Conservation (phyloP, 768 basidiomycete species). For the Rickenella mellea region DNA sequence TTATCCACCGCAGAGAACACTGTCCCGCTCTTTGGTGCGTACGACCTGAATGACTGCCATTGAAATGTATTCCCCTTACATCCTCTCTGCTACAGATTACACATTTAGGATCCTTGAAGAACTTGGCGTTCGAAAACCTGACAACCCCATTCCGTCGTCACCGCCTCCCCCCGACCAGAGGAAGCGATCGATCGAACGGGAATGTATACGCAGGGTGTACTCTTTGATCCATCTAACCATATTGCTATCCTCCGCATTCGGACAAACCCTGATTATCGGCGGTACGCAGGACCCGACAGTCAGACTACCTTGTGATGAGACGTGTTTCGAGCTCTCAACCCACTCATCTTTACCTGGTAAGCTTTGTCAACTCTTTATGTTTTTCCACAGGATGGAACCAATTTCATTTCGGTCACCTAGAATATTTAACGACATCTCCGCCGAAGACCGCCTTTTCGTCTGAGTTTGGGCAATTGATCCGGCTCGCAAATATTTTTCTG, state of each 20-base stretch:
- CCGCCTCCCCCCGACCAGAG: slow-evolving; percentile 51
- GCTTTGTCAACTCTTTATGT: slow-evolving; percentile 7
- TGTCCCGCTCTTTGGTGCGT: slow-evolving; percentile 20
- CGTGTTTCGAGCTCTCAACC: slow-evolving; percentile 67
- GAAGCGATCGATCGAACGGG: slow-evolving; percentile 56
- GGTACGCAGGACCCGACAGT: slow-evolving; percentile 38
- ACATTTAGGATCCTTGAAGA: slow-evolving; percentile 59
- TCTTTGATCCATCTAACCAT: slow-evolving; percentile 68
- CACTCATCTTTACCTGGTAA: slow-evolving; percentile 23
- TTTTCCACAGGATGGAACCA: background rate
- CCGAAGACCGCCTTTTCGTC: background rate
- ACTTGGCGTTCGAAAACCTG: slow-evolving; percentile 55
- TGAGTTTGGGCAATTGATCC: slow-evolving; percentile 1
- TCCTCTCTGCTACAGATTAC: slow-evolving; percentile 32
- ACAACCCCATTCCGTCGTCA: slow-evolving; percentile 50
- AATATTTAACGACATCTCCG: background rate
- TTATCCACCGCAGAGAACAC: slow-evolving; percentile 25
- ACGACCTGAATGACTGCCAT: background rate
- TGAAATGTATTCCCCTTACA: slow-evolving; percentile 2
- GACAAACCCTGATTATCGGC: slow-evolving; percentile 14
- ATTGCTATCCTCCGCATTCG: slow-evolving; percentile 30
- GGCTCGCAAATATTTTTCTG: background rate
- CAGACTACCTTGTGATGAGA: slow-evolving; percentile 72
- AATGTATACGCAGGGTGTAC: slow-evolving; percentile 74
- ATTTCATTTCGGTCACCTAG: background rate